These are phyloP conservation scores for Iberis amara DNA, from an alignment of 441 rosid species.

Conservation along the genomic window DNA sequence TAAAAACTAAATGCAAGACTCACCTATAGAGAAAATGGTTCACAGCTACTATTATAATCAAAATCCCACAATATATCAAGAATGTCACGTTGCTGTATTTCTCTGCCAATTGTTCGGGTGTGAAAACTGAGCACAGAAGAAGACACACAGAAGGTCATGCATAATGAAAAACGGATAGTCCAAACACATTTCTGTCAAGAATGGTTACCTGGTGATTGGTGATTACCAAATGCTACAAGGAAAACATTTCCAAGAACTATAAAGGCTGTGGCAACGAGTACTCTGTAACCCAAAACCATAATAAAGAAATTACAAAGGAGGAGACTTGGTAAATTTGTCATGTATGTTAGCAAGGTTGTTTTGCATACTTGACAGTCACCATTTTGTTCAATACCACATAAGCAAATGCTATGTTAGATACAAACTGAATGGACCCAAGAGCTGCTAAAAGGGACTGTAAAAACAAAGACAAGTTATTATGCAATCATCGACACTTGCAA, in stretches of 20 bases:
- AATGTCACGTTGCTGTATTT: slow-evolving; percentile 82
- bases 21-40: slow-evolving; percentile 80
- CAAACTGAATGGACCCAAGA: slow-evolving; percentile 91
- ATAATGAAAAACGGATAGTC: neutral
- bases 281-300: slow-evolving; percentile 41
- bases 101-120: slow-evolving; percentile 91
- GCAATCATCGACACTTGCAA: slow-evolving; percentile 19
- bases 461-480: neutral
- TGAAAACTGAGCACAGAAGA: slow-evolving; percentile 56
- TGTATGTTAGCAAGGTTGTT: slow-evolving; percentile 10
- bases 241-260: slow-evolving; percentile 91
- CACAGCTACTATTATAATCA: slow-evolving; percentile 58
- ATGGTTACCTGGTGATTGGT: slow-evolving; percentile 85
- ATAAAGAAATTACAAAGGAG: slow-evolving; percentile 22
- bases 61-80: slow-evolving; percentile 72
- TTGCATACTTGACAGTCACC: slow-evolving; percentile 88
- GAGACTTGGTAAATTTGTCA: neutral
- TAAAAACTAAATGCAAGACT: slow-evolving; percentile 18
- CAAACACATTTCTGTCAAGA: slow-evolving; percentile 1
- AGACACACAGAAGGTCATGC: slow-evolving; percentile 7
- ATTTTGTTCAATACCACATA: slow-evolving; percentile 79
- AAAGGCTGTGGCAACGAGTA: slow-evolving; percentile 83
- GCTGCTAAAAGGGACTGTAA: slow-evolving; percentile 95
- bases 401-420: slow-evolving; percentile 93
- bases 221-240: slow-evolving; percentile 95